phyloP scores from a whole-genome alignment of 1,284 basidiomycete genomes.

The Tetrapyrgos nigripes region DNA sequence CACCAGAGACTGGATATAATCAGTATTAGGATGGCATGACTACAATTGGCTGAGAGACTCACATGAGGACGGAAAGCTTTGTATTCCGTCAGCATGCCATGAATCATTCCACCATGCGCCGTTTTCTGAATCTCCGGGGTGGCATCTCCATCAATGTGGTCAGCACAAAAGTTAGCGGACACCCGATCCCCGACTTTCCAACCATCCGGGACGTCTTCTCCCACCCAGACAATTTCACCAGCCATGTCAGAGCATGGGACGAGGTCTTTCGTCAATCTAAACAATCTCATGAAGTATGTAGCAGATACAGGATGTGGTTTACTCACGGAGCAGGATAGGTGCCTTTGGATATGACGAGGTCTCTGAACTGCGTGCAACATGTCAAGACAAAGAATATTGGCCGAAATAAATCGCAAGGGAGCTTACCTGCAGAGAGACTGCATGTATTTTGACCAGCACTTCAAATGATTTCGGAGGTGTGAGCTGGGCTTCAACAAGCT shows the following conservation, averaged over 20 bases:
- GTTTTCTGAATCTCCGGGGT: constrained; percentile 31
- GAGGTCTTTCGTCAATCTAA: constrained; percentile 27
- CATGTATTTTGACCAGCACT: constrained; percentile 51
- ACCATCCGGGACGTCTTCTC: constrained; percentile 41
- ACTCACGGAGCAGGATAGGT: constrained; percentile 34
- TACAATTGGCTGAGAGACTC: constrained; percentile 15
- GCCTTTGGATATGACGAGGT: constrained; percentile 43
- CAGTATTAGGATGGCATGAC: not conserved
- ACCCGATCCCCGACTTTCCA: constrained; percentile 58
- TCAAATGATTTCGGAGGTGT: constrained; percentile 37
- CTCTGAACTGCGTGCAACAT: constrained; percentile 39
- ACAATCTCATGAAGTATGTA: constrained; percentile 9
- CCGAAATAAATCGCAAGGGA: not conserved
- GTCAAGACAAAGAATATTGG: not conserved
- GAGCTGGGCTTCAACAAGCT: constrained; percentile 32
- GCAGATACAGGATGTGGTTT: not conserved
- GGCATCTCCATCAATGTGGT: constrained; percentile 38
- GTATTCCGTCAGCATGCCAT: constrained; percentile 56
- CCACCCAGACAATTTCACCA: constrained; percentile 56
- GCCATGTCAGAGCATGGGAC: constrained; percentile 61
- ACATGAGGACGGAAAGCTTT: constrained; percentile 41
- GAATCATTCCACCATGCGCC: constrained; percentile 46
- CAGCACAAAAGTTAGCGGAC: constrained; percentile 40
- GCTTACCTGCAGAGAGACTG: constrained; percentile 48
- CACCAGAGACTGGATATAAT: constrained; percentile 37